These are phyloP conservation scores for Colletotrichum paranaense DNA, from an alignment of 2,329 filamentous ascomycete species.

Conservation along the genomic window DNA sequence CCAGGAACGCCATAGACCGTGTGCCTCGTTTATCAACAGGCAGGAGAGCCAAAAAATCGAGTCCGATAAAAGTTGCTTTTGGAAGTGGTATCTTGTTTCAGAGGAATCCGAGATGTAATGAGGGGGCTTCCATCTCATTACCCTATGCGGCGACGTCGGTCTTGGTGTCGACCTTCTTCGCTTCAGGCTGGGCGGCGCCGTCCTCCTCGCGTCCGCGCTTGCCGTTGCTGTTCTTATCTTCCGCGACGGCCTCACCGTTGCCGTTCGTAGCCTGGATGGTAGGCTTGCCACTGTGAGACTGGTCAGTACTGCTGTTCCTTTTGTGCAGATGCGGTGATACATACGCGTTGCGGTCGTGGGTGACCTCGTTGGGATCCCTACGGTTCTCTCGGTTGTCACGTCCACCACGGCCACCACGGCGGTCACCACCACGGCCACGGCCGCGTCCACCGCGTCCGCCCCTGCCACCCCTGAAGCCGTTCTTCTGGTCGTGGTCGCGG, in stretches of 20 bases:
- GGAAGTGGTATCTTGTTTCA: conserved; percentile 35
- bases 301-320: conserved; percentile 18
- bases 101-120: conserved; percentile 5
- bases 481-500: conserved; percentile 70
- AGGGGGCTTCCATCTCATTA: not conserved
- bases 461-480: conserved; percentile 62
- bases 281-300: conserved; percentile 46
- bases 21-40: conserved; percentile 24
- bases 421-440: conserved; percentile 49
- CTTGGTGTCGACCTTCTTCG: conserved; percentile 73
- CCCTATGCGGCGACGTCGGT: conserved; percentile 41
- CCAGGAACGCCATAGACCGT: conserved; percentile 35
- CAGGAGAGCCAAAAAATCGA: conserved; percentile 34
- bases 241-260: conserved; percentile 45
- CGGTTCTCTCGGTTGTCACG: conserved; percentile 50
- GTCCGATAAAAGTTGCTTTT: conserved; percentile 34
- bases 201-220: conserved; percentile 69
- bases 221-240: conserved; percentile 47
- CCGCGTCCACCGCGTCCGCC: conserved; percentile 55
- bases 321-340: conserved; percentile 22
- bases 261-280: conserved; percentile 59
- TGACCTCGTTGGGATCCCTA: conserved; percentile 45
- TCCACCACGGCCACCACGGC: conserved; percentile 52
- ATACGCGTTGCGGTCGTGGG: conserved; percentile 47
- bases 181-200: conserved; percentile 57